Percentiles rank a stretch among this genome's conserved stretches.
phyloP scores from a whole-genome alignment of 1,139 yeast species.

The Kodamaea ohmeri region DNA sequence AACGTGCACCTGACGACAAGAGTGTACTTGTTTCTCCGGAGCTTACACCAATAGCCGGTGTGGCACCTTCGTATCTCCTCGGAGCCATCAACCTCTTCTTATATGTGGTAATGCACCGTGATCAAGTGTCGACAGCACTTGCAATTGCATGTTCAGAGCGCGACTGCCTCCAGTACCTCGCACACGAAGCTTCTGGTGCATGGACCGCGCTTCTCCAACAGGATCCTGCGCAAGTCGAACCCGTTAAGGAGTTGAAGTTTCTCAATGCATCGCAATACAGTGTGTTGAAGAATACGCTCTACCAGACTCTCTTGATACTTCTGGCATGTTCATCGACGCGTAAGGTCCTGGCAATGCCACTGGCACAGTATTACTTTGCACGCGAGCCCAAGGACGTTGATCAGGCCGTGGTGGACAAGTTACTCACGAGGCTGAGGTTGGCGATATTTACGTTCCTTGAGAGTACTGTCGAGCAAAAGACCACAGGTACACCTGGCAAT shows the following conservation, averaged over 20 bases:
- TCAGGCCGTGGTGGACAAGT: conserved; percentile 8
- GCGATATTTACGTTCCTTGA: conserved; percentile 37
- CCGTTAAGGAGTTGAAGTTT: conserved; percentile 34
- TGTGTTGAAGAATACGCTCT: conserved; percentile 38
- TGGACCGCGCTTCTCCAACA: conserved; percentile 22
- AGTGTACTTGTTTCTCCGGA: conserved; percentile 20
- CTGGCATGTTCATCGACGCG: conserved; percentile 24
- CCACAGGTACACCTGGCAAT: conserved; percentile 2
- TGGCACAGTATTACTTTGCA: conserved; percentile 8
- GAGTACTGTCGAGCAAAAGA: conserved; percentile 18
- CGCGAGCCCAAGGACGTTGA: conserved; percentile 2
- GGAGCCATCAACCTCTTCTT: conserved; percentile 25
- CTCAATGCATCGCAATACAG: conserved; percentile 32
- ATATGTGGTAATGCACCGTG: conserved; percentile 28
- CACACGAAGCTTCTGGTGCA: conserved; percentile 21
- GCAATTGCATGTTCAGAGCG: conserved; percentile 46
- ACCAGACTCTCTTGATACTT: conserved; percentile 41
- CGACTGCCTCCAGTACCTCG: conserved; percentile 37
- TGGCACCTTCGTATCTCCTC: conserved; percentile 4
- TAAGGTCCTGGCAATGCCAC: conserved; percentile 5
- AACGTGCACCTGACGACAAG: too few species aligned
- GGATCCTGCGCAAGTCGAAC: conserved; percentile 22
- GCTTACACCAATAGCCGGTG: conserved; percentile 40
- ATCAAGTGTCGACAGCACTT: conserved; percentile 40
- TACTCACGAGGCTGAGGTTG: conserved; percentile 41